Percentiles rank a stretch among this genome's conserved stretches.
These are phyloP conservation scores for Lactarius trivialis DNA, from an alignment of 768 basidiomycete species.

Conservation along the genomic window DNA sequence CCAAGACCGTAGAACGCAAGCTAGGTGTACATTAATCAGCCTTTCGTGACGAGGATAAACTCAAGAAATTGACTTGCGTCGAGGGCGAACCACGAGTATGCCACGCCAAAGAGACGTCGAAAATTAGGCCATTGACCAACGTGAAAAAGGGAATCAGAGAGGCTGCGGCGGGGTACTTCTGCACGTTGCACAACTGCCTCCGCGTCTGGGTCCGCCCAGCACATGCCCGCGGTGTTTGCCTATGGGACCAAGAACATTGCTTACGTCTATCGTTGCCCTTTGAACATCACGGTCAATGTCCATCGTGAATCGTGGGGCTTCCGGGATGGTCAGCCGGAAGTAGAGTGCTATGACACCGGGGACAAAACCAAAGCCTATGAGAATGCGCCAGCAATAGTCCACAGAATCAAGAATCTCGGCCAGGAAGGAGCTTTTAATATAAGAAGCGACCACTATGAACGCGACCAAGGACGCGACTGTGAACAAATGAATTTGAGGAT, in stretches of 20 bases:
- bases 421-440: conserved; percentile 55
- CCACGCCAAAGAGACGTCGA: conserved; percentile 68
- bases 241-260: conserved; percentile 47
- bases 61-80: conserved; percentile 46
- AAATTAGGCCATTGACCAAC: conserved; percentile 69
- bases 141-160: too few species aligned
- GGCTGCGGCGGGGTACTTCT: too few species aligned
- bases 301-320: conserved; percentile 88
- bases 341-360: conserved; percentile 78
- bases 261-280: conserved; percentile 66
- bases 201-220: conserved; percentile 48
- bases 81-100: conserved; percentile 89
- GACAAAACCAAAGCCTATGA: conserved; percentile 83
- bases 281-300: conserved; percentile 80
- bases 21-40: conserved; percentile 31
- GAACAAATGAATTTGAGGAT: not conserved
- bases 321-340: conserved; percentile 89
- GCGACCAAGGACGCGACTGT: conserved; percentile 61
- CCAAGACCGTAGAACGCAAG: conserved; percentile 87
- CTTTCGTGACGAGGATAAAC: not conserved
- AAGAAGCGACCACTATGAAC: conserved; percentile 56
- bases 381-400: conserved; percentile 78
- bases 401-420: conserved; percentile 42
- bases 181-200: conserved; percentile 50
- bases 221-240: conserved; percentile 28